These are phyloP conservation scores for Carex littledalei DNA, from an alignment of 176 grass and related monocot species.

Conservation along the genomic window DNA sequence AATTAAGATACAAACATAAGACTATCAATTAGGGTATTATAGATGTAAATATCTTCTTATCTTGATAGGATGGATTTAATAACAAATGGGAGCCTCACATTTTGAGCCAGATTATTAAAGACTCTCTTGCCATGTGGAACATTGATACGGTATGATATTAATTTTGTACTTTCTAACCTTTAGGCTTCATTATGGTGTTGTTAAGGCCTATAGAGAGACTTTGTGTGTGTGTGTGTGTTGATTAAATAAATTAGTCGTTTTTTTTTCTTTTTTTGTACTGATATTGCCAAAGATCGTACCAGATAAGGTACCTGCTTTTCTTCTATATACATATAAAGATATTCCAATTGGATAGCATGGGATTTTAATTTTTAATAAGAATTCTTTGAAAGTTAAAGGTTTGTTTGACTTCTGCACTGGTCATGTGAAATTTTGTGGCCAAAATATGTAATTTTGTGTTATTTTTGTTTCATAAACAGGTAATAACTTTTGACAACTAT, in stretches of 20 bases:
- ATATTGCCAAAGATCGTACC: neutral
- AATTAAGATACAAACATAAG: neutral
- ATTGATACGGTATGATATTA: conserved; percentile 58
- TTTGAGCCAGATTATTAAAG: conserved; percentile 48
- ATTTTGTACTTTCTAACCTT: conserved; percentile 1
- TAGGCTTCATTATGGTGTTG: neutral
- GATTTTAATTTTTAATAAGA: neutral
- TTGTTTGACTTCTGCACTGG: neutral
- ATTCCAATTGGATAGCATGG: neutral
- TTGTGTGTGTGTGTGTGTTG: no score
- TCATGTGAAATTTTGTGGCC: neutral
- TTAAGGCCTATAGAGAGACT: neutral
- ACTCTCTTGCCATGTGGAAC: conserved; percentile 41
- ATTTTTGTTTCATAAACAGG: conserved; percentile 34
- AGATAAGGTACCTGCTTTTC: neutral
- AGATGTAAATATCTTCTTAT: conserved; percentile 7
- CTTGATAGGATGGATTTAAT: conserved; percentile 71
- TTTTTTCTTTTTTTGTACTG: neutral
- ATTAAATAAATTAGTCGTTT: neutral
- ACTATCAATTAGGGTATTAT: neutral
- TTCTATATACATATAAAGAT: neutral
- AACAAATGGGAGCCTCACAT: conserved; percentile 70
- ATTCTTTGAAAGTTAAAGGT: neutral
- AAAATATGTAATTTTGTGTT: neutral
- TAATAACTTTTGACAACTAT: conserved; percentile 73